Evolutionary conservation across 1,139 yeast genomes (phyloP), one percentile per base, ranked within the genome.

Genomic region (Hanseniaspora gamundiae): DNA sequence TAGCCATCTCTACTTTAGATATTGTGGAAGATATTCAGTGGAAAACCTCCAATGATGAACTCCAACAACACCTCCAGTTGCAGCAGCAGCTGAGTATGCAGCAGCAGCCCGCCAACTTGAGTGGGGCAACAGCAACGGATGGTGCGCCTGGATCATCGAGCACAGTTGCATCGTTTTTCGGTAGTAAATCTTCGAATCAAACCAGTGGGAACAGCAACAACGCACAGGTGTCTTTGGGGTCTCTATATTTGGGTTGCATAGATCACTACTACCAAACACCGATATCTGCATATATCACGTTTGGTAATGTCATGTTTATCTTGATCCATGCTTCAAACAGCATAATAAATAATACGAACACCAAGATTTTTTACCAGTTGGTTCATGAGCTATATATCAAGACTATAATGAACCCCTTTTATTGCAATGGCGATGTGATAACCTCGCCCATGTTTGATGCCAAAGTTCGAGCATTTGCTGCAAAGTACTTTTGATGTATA

Each of bases 11-110:
- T 1, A 77, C 97, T 2, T 66, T 93, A 35, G 99, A 91, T 59
- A 69, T 91, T 19, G 79, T 93, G 1, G 96, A 91, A 52, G 95
- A 87, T 53, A 66, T 77, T 2, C 96, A 87, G 56, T 88, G 95
- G 94, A 73, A 76, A 41, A 68, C 19, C 17, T 30, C 35, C 4
- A n/a, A 30, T 30, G 35, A 30, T 30, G 76, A 13, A 75, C 71
- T 50, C 70, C 73, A 38, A 69, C 51, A 21, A 31, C 51, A 11
- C 51, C 48, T 16, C 40, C 44, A 30, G 16, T 30, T 30, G 19
- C 35, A 30, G 19, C 35, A 30, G 35, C 35, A 30, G 19, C 35
- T 30, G 16, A 30, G n/a, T 16, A 16, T 30, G 4, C 35, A 30
- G 19, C 35, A 30, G 17, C 35, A 30, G 19, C 35, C n/a, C n/a